Evolutionary conservation across 352 stramenopile species (phyloP), one percentile per base, ranked within the genome.

Genomic region (Globisporangium radiosum): DNA sequence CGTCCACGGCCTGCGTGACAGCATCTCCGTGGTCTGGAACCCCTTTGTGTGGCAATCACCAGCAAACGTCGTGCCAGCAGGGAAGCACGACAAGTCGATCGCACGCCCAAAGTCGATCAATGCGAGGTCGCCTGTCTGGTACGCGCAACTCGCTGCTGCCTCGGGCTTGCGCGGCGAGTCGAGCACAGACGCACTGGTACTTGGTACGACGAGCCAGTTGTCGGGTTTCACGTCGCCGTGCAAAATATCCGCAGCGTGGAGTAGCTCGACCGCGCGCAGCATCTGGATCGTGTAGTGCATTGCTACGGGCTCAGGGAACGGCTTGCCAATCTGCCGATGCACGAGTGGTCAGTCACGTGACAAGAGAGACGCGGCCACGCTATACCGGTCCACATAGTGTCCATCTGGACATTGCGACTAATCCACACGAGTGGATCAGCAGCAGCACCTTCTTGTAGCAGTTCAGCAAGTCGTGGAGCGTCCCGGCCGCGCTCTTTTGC

Each of bases 181-280:
- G 6, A 72, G 47, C 39, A 64, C 56, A 1, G 59, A 63, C 7
- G 55, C 39, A 47, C 54, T 53, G 9, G 57, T 63, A 17, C 78
- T 66, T 40, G 70, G 63, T 36, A 71, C 62, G 38, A 95, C 60
- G 10, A 95, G 63, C 86, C 86, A 95, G 60, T 95, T 95, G 49
- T 95, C 85, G 7, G 86, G 86, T 59, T 95, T 95, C 49, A 95
- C 76, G 55, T 95, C 86, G 33, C 86, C 86, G 47, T 95, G 86
- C 5, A 95, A 67, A 62, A 95, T 62, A 0, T 81, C 66, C 7
- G 72, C 72, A 8, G 52, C 39, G 49, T 95, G 86, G 40, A 95
- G 66, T 14, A 81, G 38, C 47, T 92, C 79, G 42, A 93, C 65
- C 11, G 73, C 74, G n/a, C 65, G 68, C 8, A 95, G 59, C 86